Percentiles rank a stretch among this genome's conserved stretches.
Conservation (phyloP, 2,329 filamentous ascomycete species). For the Emericellopsis atlantica region DNA sequence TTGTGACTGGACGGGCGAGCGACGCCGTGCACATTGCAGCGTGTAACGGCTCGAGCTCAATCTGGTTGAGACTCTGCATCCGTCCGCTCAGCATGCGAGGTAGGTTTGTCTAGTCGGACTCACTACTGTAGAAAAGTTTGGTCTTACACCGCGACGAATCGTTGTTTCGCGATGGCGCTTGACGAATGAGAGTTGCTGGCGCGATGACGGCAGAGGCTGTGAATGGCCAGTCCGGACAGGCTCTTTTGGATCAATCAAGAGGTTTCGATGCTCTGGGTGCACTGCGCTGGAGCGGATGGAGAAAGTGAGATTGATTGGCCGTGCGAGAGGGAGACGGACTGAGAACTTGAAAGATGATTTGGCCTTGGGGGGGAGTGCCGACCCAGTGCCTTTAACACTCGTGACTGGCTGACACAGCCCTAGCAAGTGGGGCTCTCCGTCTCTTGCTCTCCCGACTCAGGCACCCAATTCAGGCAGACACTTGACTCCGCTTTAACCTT, state of each 20-base stretch:
- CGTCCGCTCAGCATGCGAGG: no score
- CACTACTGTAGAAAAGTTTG: no score
- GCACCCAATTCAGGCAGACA: no score
- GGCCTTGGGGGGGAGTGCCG: constrained; percentile 27
- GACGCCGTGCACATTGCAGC: no score
- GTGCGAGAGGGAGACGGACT: constrained; percentile 30
- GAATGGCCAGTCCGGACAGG: constrained; percentile 5
- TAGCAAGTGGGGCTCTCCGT: neutral
- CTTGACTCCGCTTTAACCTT: no score
- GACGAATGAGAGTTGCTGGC: constrained; percentile 2
- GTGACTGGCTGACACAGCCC: constrained; percentile 31
- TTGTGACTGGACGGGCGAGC: no score
- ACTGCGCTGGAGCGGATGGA: constrained; percentile 18
- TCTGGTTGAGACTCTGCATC: no score
- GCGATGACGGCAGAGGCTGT: constrained; percentile 3
- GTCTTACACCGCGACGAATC: neutral
- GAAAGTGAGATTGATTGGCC: constrained; percentile 34
- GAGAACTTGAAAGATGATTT: constrained; percentile 33
- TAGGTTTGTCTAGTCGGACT: no score
- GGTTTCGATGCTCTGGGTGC: neutral
- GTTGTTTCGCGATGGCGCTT: neutral
- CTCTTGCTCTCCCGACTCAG: neutral
- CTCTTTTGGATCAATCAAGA: constrained; percentile 1
- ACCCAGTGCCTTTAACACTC: constrained; percentile 28
- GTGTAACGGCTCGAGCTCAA: no score